Evolutionary conservation across 2,329 filamentous ascomycete genomes (phyloP).

Genomic region (Colletotrichum salicis): DNA sequence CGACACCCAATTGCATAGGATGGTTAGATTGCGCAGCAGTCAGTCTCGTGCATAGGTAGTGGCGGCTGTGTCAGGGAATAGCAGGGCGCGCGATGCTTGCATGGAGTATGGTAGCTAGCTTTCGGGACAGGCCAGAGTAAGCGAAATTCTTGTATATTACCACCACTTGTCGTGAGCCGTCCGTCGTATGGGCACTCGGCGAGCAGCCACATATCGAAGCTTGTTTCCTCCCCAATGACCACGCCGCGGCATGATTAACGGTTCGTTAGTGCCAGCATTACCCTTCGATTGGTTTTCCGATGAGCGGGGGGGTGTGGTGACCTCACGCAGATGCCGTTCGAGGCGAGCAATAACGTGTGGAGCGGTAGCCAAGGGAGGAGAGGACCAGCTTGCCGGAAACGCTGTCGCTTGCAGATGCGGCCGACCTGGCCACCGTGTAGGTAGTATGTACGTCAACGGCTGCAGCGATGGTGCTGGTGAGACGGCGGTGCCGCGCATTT

Average conservation of each 20-base stretch:
- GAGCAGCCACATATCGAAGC: conserved; percentile 16
- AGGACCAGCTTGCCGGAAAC: conserved; percentile 21
- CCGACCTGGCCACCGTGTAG: not conserved
- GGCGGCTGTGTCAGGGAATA: not conserved
- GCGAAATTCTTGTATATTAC: conserved; percentile 31
- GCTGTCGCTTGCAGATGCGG: conserved; percentile 26
- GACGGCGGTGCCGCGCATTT: conserved; percentile 15
- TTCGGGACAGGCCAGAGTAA: conserved; percentile 8
- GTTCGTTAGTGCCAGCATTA: not conserved
- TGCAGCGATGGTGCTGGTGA: conserved; percentile 8
- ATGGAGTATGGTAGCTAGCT: conserved; percentile 17
- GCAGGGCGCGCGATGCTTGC: conserved; percentile 5
- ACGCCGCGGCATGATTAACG: not conserved
- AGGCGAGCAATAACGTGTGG: conserved; percentile 14
- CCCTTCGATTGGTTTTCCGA: conserved; percentile 18
- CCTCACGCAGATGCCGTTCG: conserved; percentile 18
- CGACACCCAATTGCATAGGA: conserved; percentile 8
- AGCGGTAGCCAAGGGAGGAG: conserved; percentile 1
- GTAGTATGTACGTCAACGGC: not conserved
- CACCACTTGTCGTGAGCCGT: conserved; percentile 1
- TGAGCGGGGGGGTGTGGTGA: conserved; percentile 7
- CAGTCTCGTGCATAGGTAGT: not conserved
- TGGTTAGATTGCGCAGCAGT: conserved; percentile 15
- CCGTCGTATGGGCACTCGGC: not conserved
- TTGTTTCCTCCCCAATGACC: not conserved